Evolutionary conservation across 805 yeast species (phyloP).

Genomic region (Wickerhamomyces canadensis): DNA sequence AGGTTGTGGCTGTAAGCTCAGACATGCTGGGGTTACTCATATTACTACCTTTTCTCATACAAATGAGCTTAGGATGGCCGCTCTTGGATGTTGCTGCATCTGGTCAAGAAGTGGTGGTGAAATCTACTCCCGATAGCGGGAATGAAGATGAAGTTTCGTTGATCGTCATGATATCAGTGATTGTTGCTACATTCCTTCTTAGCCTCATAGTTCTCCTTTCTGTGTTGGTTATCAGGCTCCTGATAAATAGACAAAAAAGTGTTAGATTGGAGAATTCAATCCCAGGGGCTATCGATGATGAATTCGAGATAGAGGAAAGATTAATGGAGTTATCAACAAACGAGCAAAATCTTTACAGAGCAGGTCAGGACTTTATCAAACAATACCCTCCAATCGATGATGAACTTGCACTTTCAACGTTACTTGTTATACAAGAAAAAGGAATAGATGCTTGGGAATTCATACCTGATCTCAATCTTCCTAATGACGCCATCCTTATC

Average conservation of each 20-base stretch:
- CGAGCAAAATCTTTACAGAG: slow-evolving; percentile 44
- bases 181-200: background rate
- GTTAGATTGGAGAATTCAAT: slow-evolving; percentile 24
- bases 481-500: slow-evolving; percentile 48
- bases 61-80: no score
- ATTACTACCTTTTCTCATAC: no score
- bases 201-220: slow-evolving; percentile 5
- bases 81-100: no score
- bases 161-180: background rate
- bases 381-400: slow-evolving; percentile 19
- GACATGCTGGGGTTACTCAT: no score
- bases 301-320: slow-evolving; percentile 44
- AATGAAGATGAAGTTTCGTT: background rate
- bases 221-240: slow-evolving; percentile 1
- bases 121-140: no score
- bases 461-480: slow-evolving; percentile 35
- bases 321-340: slow-evolving; percentile 42
- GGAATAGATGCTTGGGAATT: slow-evolving; percentile 86
- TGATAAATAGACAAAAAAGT: slow-evolving; percentile 2
- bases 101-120: no score
- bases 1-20: no score
- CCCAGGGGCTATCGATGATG: slow-evolving; percentile 56
- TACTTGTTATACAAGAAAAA: slow-evolving; percentile 59
- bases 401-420: slow-evolving; percentile 24
- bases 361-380: slow-evolving; percentile 34